A percentile compares a stretch with the other conserved stretches of the same genome.
phyloP scores from a whole-genome alignment of 163 green algal genomes.

The Volvox carteri region DNA sequence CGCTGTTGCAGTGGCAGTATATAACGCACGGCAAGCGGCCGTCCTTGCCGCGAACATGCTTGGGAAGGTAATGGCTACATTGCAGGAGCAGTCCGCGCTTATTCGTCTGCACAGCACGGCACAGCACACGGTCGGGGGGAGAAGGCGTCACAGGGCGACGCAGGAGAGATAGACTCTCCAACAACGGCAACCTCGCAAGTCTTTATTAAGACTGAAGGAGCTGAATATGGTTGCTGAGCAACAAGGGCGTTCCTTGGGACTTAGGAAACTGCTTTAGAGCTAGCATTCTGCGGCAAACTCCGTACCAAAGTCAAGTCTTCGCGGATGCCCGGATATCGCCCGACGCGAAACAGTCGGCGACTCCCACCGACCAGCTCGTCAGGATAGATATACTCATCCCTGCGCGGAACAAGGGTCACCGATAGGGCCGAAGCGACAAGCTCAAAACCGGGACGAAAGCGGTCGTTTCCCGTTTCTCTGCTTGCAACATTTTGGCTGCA shows the following conservation, averaged over 20 bases:
- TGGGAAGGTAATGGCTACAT: conserved; percentile 84
- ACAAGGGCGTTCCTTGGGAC: too few species aligned
- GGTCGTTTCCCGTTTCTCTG: too few species aligned
- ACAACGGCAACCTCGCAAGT: too few species aligned
- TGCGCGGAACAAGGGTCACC: neutral
- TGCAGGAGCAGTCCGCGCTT: conserved; percentile 77
- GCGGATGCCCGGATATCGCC: conserved; percentile 58
- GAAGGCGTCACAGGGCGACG: too few species aligned
- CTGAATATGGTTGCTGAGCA: too few species aligned
- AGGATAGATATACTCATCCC: conserved; percentile 40
- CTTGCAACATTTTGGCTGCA: too few species aligned
- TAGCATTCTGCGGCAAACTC: neutral
- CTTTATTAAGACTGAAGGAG: too few species aligned
- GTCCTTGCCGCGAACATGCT: conserved; percentile 56
- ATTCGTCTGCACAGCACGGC: conserved; percentile 73
- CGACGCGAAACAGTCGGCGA: conserved; percentile 60
- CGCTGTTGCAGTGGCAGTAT: conserved; percentile 97
- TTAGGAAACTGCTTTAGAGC: neutral
- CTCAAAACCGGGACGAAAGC: too few species aligned
- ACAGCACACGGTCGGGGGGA: neutral
- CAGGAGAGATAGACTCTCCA: too few species aligned
- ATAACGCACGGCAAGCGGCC: conserved; percentile 83
- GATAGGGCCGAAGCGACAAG: conserved; percentile 1
- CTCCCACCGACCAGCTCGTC: conserved; percentile 69
- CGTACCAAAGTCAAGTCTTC: conserved; percentile 73